Percentiles rank a stretch among this genome's conserved stretches.
Evolutionary conservation across 495 filamentous ascomycete genomes (phyloP).

Genomic region (Hypoxylon lenormandii): DNA sequence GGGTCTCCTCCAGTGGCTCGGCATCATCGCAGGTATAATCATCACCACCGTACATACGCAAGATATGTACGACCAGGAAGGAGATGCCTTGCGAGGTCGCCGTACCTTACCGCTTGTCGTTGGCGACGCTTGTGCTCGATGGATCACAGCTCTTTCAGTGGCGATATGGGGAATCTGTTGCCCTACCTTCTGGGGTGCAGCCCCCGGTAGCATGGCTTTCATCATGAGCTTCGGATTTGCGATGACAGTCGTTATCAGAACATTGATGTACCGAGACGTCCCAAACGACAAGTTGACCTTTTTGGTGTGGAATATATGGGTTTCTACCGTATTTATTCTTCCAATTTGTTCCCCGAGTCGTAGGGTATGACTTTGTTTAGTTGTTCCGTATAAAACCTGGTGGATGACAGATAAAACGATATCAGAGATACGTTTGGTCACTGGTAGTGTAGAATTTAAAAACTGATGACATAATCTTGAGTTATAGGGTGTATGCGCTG

Average conservation of each 20-base stretch:
- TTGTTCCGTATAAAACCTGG: too few relatives aligned
- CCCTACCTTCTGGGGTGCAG: background rate
- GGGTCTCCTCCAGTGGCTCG: conserved; percentile 1
- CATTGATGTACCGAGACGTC: background rate
- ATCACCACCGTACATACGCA: conserved; percentile 63
- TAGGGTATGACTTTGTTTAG: too few relatives aligned
- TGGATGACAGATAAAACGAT: too few relatives aligned
- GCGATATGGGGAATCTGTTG: too few relatives aligned
- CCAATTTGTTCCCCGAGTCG: too few relatives aligned
- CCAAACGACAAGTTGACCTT: conserved; percentile 14
- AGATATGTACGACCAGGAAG: conserved; percentile 62
- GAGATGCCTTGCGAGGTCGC: conserved; percentile 58
- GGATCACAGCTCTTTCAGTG: too few relatives aligned
- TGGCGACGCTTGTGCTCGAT: background rate
- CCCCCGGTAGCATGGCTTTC: too few relatives aligned
- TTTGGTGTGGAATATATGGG: conserved; percentile 20
- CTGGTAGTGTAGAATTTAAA: too few relatives aligned
- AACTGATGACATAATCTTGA: too few relatives aligned
- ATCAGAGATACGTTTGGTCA: too few relatives aligned
- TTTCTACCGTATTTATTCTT: background rate
- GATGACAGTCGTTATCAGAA: background rate
- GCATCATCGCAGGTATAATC: conserved; percentile 50
- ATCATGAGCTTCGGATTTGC: too few relatives aligned
- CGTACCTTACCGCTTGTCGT: conserved; percentile 57
- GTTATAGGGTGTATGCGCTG: too few relatives aligned